Evolutionary conservation across 495 filamentous ascomycete species (phyloP), one percentile per base, ranked within the genome.

Genomic region (Physcia stellaris): DNA sequence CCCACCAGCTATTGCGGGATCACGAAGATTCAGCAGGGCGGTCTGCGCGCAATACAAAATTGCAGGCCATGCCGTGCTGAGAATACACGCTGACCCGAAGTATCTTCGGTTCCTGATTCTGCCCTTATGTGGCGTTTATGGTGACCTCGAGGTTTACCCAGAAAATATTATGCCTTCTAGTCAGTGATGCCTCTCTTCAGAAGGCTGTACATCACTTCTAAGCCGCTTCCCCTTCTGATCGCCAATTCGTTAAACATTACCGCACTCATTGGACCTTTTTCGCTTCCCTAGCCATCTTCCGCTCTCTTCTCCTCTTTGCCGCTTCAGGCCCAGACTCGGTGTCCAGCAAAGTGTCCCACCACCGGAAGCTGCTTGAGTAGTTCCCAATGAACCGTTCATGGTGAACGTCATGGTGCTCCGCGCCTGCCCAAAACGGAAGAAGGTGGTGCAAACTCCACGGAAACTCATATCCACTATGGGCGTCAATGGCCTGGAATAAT

Each of bases 361-460:
- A 98, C 53, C 92, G 74, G 74, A 98, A 98, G 65, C 84, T 92
- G 56, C 86, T 94, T 18, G 88, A 70, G 58, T 94, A 98, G 65
- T 98, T 98, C 38, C 90, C 90, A 49, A 96, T 83, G 68, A 98
- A 98, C 43, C 79, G 75, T 67, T 98, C 90, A 60, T 98, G 90
- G 60, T 98, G 90, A 20, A 83, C 65, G 55, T 98, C 90, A 61
- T 98, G 90, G 63, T 95, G 87, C 43, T 93, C 79, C 24, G 90
- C 90, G 47, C 90, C 90, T 10, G 88, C 90, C 92, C 92, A 98
- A 72, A 96, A 93, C 11, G 90, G 90, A 13, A 98, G 61, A 66
- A 96, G 82, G 59, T 93, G 85, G 58, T 90, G 86, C 53, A 98
- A 65, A 54, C 79, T 86, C 83, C 83, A 96, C 39, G 90, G 90